Evolutionary conservation across 441 rosid species (phyloP), one percentile per base, ranked within the genome.

Genomic region (Euphorbia corollata): DNA sequence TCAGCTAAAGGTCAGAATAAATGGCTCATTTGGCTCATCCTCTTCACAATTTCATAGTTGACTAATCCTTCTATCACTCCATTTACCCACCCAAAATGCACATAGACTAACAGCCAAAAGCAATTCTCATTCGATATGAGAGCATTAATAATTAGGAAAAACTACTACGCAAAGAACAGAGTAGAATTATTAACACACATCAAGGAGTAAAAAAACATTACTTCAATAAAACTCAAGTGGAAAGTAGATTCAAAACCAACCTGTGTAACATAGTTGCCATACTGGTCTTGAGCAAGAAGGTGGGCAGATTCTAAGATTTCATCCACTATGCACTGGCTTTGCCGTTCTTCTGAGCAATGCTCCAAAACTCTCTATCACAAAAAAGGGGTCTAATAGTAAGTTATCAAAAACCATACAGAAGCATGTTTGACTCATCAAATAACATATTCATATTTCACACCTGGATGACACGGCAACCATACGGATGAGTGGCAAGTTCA

Each of bases 201-300:
- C 34, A 3, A 20, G 16, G 38, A 13, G 11, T 5, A 2, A 53
- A 18, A 36, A 41, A 8, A 20, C 19, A 36, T 54, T 1, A 19
- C 8, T 20, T 69, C 12, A 15, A 7, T 6, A 38, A 5, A 9
- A 13, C 32, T 8, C 5, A 0, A 16, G 6, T 12, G 18, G 63
- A n/a, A 53, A 53, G n/a, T 60, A 16, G 32, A 12, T 27, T 0
- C 34, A 59, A 69, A 58, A 45, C 81, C 70, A 55, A 92, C 99
- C 98, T 95, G 99, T 39, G 91, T 88, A 61, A 95, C 97, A 77
- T 95, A 95, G 81, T 95, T 95, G 61, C 99, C 99, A 83, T 95
- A 95, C 75, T 90, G 99, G 74, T 95, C 97, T 72, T 85, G 92
- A 77, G 99, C 96, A 81, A 95, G 99, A 75, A 30, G 64, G 80